These are phyloP conservation scores for Aspergillus pseudoglaucus DNA, from an alignment of 2,329 filamentous ascomycete genomes.

Conservation along the genomic window DNA sequence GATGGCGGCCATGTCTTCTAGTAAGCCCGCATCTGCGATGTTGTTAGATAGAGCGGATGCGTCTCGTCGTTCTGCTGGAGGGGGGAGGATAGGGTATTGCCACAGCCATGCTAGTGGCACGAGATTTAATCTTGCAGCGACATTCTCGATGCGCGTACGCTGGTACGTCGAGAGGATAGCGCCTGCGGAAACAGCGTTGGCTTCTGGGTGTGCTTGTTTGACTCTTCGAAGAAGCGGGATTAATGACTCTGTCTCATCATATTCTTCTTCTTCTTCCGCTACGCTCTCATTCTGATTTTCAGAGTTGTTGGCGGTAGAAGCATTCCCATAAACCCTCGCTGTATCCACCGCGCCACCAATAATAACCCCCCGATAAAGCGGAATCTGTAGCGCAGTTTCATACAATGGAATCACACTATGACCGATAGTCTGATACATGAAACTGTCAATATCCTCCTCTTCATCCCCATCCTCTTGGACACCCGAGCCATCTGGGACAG, in stretches of 20 bases:
- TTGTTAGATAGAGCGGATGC: constrained; percentile 6
- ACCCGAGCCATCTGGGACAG: constrained; percentile 8
- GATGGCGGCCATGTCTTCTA: constrained; percentile 72
- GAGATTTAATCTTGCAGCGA: constrained; percentile 77
- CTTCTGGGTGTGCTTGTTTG: constrained; percentile 63
- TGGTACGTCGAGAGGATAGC: constrained; percentile 95
- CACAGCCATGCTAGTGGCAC: constrained; percentile 81
- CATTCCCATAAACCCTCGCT: constrained; percentile 59
- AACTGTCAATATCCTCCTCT: constrained; percentile 75
- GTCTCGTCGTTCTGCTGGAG: constrained; percentile 24
- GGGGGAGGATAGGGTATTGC: constrained; percentile 75
- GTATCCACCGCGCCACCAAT: constrained; percentile 63
- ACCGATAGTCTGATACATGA: constrained; percentile 99
- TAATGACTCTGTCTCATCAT: constrained; percentile 90
- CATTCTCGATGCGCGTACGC: constrained; percentile 87
- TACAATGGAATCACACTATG: constrained; percentile 83
- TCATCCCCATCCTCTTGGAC: constrained; percentile 12
- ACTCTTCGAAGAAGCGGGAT: constrained; percentile 65
- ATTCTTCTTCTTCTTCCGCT: constrained; percentile 35
- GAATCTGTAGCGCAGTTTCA: constrained; percentile 67
- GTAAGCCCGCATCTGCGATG: constrained; percentile 42
- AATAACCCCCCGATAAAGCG: constrained; percentile 77
- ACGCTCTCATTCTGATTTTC: constrained; percentile 5
- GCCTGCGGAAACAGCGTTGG: constrained; percentile 81
- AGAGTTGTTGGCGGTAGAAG: not conserved